Evolutionary conservation across 495 filamentous ascomycete genomes (phyloP).

Genomic region (Tuber microsphaerosporum): DNA sequence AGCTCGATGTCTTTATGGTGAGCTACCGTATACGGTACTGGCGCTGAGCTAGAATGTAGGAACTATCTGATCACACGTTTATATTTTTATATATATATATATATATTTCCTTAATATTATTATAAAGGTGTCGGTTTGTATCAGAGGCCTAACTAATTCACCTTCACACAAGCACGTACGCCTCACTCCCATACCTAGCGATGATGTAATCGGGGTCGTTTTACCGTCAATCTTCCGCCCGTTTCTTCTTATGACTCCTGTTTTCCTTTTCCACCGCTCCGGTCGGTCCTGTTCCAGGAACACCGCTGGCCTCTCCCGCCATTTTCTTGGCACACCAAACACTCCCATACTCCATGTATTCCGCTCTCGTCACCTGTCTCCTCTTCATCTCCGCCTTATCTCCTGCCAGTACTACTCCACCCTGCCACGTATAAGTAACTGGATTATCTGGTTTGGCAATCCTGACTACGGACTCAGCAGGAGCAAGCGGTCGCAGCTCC

Average conservation of each 20-base stretch:
- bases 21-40: neutral
- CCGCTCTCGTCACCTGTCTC: constrained; percentile 69
- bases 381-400: constrained; percentile 56
- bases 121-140: neutral
- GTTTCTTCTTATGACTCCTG: constrained; percentile 38
- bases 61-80: neutral
- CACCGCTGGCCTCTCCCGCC: constrained; percentile 42
- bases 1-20: neutral
- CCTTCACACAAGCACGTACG: neutral
- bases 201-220: neutral
- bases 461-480: constrained; percentile 67
- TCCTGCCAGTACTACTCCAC: constrained; percentile 66
- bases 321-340: constrained; percentile 73
- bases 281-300: constrained; percentile 11
- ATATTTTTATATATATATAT: neutral
- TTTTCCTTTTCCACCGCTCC: constrained; percentile 27
- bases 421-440: constrained; percentile 74
- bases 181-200: neutral
- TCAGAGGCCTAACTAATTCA: neutral
- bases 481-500: constrained; percentile 67
- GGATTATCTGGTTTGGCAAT: constrained; percentile 67
- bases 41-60: neutral
- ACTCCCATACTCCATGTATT: constrained; percentile 83
- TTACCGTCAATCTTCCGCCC: constrained; percentile 26
- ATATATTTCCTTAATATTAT: neutral